These are phyloP conservation scores for Trapa bicornis DNA, from an alignment of 345 rosid genomes.

Conservation along the genomic window DNA sequence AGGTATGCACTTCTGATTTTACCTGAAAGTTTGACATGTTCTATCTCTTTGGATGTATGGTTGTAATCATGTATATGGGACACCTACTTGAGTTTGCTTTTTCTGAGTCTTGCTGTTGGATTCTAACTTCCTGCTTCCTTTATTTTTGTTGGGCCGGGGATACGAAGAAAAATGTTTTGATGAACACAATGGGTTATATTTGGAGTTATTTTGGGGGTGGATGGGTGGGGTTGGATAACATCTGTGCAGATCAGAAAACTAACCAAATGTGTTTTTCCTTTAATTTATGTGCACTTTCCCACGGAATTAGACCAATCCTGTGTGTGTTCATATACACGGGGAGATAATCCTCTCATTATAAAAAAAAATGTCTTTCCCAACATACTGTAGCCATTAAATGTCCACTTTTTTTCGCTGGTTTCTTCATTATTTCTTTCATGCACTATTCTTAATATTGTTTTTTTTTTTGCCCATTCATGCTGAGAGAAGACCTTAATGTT, in stretches of 20 bases:
- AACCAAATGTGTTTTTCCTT: too few species aligned
- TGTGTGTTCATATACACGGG: too few species aligned
- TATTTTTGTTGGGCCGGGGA: too few species aligned
- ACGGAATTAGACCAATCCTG: too few species aligned
- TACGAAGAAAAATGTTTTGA: too few species aligned
- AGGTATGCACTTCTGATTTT: conserved; percentile 23
- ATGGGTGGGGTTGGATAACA: too few species aligned
- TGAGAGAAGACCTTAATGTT: neutral
- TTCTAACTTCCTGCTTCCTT: neutral
- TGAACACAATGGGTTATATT: too few species aligned
- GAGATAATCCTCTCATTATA: too few species aligned
- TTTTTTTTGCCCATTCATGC: neutral
- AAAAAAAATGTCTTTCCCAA: neutral
- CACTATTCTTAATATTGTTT: neutral
- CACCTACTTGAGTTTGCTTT: neutral
- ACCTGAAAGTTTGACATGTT: neutral
- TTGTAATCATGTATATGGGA: neutral
- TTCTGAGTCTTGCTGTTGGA: neutral
- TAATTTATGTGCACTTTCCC: too few species aligned
- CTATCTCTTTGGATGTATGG: neutral
- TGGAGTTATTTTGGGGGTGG: too few species aligned
- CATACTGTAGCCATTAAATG: neutral
- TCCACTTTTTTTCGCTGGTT: neutral
- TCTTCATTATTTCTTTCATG: neutral
- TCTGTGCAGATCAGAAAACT: too few species aligned